These are phyloP conservation scores for Ceratocystis cacaofunesta DNA, from an alignment of 2,329 filamentous ascomycete genomes.

Conservation along the genomic window DNA sequence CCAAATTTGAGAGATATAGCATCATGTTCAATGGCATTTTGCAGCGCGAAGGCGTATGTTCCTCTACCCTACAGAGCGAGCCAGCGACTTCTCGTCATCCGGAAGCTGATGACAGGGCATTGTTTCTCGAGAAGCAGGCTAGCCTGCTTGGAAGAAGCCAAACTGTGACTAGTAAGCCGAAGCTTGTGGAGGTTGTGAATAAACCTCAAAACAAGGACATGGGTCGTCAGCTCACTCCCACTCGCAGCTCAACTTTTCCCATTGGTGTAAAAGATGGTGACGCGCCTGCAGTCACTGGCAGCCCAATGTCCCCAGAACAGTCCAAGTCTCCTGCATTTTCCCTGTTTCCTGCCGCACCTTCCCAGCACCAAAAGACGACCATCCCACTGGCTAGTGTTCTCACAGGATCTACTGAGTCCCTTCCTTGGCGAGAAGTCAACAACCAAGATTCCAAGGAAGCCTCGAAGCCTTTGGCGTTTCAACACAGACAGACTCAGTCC, in stretches of 20 bases:
- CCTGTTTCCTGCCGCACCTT: constrained; percentile 30
- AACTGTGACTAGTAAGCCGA: constrained; percentile 40
- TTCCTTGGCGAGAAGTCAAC: neutral
- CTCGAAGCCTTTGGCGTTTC: neutral
- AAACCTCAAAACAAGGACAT: constrained; percentile 11
- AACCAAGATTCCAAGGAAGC: neutral
- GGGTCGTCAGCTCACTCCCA: constrained; percentile 5
- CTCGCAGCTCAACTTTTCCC: constrained; percentile 15
- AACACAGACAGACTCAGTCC: neutral
- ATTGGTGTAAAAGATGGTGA: neutral
- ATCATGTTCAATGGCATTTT: constrained; percentile 80
- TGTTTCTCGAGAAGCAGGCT: constrained; percentile 22
- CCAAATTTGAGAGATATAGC: constrained; percentile 77
- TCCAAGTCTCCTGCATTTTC: constrained; percentile 30
- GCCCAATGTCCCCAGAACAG: neutral
- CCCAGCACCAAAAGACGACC: constrained; percentile 12
- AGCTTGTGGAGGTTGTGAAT: constrained; percentile 11
- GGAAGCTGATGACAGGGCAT: neutral
- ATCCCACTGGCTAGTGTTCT: neutral
- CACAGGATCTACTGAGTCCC: neutral
- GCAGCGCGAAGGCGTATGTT: constrained; percentile 24
- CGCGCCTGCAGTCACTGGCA: neutral
- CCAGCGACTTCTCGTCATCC: neutral
- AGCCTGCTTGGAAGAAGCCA: constrained; percentile 42
- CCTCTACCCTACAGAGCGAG: neutral